Evolutionary conservation across 768 basidiomycete species (phyloP), one percentile per base, ranked within the genome.

Genomic region (Cubamyces lactineus): DNA sequence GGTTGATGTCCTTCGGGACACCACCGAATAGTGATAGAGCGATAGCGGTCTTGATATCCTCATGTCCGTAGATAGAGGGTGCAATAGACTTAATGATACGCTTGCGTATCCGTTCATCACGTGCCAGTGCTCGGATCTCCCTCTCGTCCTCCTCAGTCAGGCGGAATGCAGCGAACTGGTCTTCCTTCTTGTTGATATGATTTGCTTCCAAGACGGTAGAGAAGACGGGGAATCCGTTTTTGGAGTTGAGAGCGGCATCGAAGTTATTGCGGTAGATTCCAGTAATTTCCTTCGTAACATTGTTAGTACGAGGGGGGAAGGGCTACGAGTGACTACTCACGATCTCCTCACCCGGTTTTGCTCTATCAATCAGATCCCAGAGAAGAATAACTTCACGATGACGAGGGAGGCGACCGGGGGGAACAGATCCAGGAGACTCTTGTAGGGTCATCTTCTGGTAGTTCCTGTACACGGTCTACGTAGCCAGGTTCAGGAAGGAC

Each of bases 211-310:
- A 90, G 65, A 99, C 84, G 21, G 97, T 99, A 9, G 95, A 97
- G 79, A 99, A 99, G 34, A 99, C 97, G 1, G 97, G 97, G 79
- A 99, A 99, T 7, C 97, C 97, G 68, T 99, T 98, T 78, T 98
- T 98, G 26, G 94, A 88, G 74, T 99, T 99, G 68, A 99, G 85
- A 2, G 96, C 93, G 21, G 96, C 95, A 71, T 98, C 97, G 63
- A 98, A 99, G 75, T 98, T 98, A 79, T 99, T 99, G 67, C 96
- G 87, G 74, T 99, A 99, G 66, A 98, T 86, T 51, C 96, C 97
- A 15, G 97, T 98, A 19, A 98, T 88, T 83, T 99, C 97, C 95
- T 96, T 21, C 28, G 24, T 57, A 51, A 23, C 28, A 70, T 52
- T 19, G 26, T 60, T 40, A 72, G 63, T 61, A 53, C 24, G 15